Conservation (phyloP, 805 yeast genomes). For the Barnettozyma wickerhamii region DNA sequence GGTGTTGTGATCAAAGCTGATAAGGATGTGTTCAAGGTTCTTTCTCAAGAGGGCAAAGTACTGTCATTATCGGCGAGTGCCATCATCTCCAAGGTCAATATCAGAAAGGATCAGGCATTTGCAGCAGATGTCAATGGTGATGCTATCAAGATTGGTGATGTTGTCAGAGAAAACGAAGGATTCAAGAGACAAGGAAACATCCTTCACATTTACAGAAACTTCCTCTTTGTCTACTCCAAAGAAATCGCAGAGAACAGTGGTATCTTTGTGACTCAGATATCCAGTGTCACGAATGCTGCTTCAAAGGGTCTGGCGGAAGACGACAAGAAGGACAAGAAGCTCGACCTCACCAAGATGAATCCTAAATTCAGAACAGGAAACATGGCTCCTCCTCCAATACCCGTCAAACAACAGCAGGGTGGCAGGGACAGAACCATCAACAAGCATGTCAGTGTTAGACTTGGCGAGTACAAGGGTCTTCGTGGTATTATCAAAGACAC, state of each 20-base stretch:
- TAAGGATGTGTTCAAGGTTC: slow-evolving; percentile 74
- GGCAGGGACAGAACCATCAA: slow-evolving; percentile 82
- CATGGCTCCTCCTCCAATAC: slow-evolving; percentile 59
- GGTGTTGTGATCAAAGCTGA: slow-evolving; percentile 91
- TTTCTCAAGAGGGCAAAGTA: slow-evolving; percentile 78
- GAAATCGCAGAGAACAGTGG: slow-evolving; percentile 83
- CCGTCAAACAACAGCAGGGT: slow-evolving; percentile 42
- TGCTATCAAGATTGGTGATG: slow-evolving; percentile 85
- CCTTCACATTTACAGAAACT: slow-evolving; percentile 77
- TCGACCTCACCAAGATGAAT: slow-evolving; percentile 82
- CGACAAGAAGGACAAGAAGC: slow-evolving; percentile 35
- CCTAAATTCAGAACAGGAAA: slow-evolving; percentile 55
- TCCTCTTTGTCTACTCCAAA: slow-evolving; percentile 75
- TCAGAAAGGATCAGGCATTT: slow-evolving; percentile 62
- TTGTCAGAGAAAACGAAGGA: slow-evolving; percentile 80
- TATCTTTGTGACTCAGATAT: slow-evolving; percentile 75
- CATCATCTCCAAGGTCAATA: slow-evolving; percentile 72
- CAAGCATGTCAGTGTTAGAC: slow-evolving; percentile 80
- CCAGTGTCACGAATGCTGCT: slow-evolving; percentile 76
- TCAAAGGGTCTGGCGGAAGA: slow-evolving; percentile 68
- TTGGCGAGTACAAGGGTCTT: slow-evolving; percentile 91
- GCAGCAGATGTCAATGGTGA: slow-evolving; percentile 85
- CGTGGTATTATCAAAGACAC: slow-evolving; percentile 93
- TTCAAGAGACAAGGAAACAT: slow-evolving; percentile 88
- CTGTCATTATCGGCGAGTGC: slow-evolving; percentile 71